A percentile compares a stretch with the other conserved stretches of the same genome.
Conservation (phyloP, 441 rosid genomes). For the Populus hybrid region DNA sequence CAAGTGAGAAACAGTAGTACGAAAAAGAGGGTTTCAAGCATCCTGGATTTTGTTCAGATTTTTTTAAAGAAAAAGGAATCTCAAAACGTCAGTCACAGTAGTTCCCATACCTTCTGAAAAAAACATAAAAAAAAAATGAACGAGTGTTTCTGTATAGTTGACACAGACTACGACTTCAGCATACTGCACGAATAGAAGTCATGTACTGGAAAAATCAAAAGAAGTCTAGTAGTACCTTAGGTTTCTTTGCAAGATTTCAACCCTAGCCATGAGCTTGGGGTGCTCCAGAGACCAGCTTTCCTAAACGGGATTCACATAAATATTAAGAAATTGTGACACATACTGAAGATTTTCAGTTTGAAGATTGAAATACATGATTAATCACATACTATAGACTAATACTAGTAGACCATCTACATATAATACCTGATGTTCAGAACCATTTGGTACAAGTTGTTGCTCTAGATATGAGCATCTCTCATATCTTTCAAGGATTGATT, state of each 20-base stretch:
- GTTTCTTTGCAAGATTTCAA: slow-evolving; percentile 64
- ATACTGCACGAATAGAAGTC: no score
- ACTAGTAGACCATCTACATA: no score
- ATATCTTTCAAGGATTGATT: slow-evolving; percentile 71
- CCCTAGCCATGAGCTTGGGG: slow-evolving; percentile 57
- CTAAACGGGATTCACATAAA: slow-evolving; percentile 27
- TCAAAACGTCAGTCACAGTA: background rate
- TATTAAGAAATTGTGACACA: background rate
- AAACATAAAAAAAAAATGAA: background rate
- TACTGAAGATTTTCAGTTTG: no score
- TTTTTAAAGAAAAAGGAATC: no score
- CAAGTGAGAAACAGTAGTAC: no score
- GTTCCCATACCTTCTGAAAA: background rate
- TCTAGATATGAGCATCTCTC: slow-evolving; percentile 52
- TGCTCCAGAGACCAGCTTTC: slow-evolving; percentile 58
- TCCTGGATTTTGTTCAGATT: no score
- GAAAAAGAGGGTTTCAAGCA: no score
- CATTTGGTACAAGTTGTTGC: slow-evolving; percentile 21
- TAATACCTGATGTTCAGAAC: slow-evolving; percentile 11
- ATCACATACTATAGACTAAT: no score
- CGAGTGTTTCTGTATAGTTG: no score
- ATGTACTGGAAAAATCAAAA: background rate
- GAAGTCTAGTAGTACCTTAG: slow-evolving; percentile 42
- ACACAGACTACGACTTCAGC: no score
- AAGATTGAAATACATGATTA: no score